Percentiles rank a stretch among this genome's conserved stretches.
Evolutionary conservation across 2,329 filamentous ascomycete species (phyloP).

Genomic region (Pseudocercospora vitis): DNA sequence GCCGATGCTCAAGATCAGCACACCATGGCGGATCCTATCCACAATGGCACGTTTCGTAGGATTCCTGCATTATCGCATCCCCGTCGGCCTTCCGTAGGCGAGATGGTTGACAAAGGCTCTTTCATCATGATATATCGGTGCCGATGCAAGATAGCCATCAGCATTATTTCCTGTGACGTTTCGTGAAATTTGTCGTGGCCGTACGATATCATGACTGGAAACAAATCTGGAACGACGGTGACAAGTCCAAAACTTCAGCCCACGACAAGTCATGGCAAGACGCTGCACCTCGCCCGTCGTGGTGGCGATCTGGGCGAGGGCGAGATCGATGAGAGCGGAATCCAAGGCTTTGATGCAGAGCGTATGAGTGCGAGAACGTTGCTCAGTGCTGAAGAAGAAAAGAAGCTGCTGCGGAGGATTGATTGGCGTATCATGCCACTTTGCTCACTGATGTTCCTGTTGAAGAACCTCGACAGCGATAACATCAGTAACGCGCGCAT

Average conservation of each 20-base stretch:
- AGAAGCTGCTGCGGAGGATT: slow-evolving; percentile 10
- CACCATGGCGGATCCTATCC: background rate
- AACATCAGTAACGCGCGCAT: slow-evolving; percentile 43
- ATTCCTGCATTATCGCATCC: background rate
- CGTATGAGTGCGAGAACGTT: slow-evolving; percentile 6
- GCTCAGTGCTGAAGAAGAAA: slow-evolving; percentile 5
- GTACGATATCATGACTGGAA: background rate
- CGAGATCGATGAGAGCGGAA: background rate
- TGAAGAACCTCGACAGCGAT: slow-evolving; percentile 34
- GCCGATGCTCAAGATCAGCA: background rate
- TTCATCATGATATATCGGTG: background rate
- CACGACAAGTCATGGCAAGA: background rate
- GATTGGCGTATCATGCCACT: slow-evolving; percentile 12
- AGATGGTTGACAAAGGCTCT: too few relatives aligned
- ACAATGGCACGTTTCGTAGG: background rate
- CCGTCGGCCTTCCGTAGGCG: background rate
- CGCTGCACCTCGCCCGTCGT: background rate
- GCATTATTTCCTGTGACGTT: background rate
- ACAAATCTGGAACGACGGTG: background rate
- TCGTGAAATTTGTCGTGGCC: background rate
- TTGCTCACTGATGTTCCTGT: slow-evolving; percentile 26
- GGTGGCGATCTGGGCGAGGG: background rate
- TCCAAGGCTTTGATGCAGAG: slow-evolving; percentile 7
- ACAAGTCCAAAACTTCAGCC: background rate
- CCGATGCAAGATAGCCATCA: background rate